Base-by-base conservation (phyloP, 1,284 basidiomycete species). In the Agaricales sp. region DNA sequence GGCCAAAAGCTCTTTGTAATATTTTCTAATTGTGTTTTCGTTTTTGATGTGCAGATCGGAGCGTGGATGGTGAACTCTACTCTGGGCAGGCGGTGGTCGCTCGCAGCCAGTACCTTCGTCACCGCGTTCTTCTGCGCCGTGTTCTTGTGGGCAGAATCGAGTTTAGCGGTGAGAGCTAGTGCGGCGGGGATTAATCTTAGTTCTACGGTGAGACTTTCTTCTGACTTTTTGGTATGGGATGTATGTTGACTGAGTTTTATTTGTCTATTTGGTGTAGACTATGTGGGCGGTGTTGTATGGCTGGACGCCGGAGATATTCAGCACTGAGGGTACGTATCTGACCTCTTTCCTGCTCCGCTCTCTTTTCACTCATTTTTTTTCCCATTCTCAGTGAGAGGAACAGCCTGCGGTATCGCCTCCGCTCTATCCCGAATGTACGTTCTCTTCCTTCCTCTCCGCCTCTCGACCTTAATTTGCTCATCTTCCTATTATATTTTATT, bases 201-300 rank as follows among this genome's bases (percentile, higher is more conserved):
- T 52, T 82, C 86, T 0, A 92, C 92, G 43, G 86, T 87, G 50
- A 55, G 80, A 64, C 6, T 30, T 49, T 20, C 45, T 22, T 47
- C 24, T 41, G n/a, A n/a, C n/a, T n/a, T n/a, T n/a, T n/a, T n/a
- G n/a, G n/a, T n/a, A n/a, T n/a, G n/a, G n/a, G n/a, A n/a, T n/a
- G n/a, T n/a, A n/a, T n/a, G n/a, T n/a, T n/a, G n/a, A n/a, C n/a
- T n/a, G n/a, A n/a, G n/a, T n/a, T n/a, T n/a, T n/a, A n/a, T 12
- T 50, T 8, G n/a, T 2, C 16, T 49, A n/a, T 20, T 22, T 18
- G 47, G 6, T 53, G 35, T 55, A 85, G 82, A 73, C 88, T 1
- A 95, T 94, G 90, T 95, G 90, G 77, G 87, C 90, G 8, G 85
- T 94, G 4, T 60, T 94, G 48, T 94, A 92, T 64, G 82, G 87